Conservation (phyloP, 306 rosid species). For the Malus asiatica region DNA sequence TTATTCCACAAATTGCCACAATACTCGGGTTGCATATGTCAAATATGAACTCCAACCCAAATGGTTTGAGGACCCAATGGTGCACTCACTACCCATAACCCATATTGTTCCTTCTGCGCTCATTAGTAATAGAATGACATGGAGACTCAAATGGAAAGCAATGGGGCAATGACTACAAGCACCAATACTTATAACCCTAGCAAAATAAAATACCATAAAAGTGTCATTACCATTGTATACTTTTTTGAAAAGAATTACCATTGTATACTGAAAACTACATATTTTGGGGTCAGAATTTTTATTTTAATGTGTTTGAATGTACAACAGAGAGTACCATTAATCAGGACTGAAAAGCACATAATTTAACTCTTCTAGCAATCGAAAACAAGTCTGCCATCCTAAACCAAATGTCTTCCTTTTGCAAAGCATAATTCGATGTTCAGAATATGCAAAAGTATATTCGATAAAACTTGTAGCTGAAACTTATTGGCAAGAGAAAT, state of each 20-base stretch:
- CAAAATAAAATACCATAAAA: not conserved
- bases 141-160: not conserved
- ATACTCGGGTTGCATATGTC: not conserved
- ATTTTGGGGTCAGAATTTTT: not conserved
- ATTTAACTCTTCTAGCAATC: not conserved
- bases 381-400: not conserved
- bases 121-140: not conserved
- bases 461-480: not conserved
- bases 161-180: not conserved
- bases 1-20: not conserved
- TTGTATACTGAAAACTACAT: not conserved
- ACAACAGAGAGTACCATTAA: not conserved
- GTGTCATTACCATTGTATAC: not conserved
- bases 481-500: not conserved
- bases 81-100: not conserved
- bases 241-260: too few species aligned
- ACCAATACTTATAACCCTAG: not conserved
- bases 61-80: not conserved
- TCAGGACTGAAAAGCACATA: not conserved
- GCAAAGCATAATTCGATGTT: not conserved
- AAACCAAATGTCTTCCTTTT: not conserved
- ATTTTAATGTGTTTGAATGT: not conserved
- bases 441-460: not conserved
- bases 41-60: not conserved
- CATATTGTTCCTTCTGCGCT: not conserved